Evolutionary conservation across 2,329 filamentous ascomycete genomes (phyloP).

Genomic region (Microsporum audouinii): DNA sequence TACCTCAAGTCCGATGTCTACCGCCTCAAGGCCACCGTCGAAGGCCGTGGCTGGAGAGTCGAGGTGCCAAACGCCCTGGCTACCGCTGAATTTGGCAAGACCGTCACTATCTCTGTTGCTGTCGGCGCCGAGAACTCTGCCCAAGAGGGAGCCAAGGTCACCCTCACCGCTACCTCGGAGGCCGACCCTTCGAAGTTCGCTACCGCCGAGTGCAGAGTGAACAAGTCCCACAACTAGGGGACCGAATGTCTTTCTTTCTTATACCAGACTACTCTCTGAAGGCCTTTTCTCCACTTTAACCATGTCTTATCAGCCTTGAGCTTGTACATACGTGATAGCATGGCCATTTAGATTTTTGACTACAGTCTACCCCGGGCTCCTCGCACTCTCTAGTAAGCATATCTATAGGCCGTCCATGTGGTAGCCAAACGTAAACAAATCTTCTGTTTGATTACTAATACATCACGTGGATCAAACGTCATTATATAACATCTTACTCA

Average conservation of each 20-base stretch:
- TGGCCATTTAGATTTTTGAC: background rate
- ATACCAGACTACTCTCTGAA: too few species aligned
- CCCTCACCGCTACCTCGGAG: constrained; percentile 13
- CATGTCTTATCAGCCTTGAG: background rate
- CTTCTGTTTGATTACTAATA: too few species aligned
- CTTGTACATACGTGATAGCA: background rate
- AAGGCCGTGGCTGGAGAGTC: constrained; percentile 13
- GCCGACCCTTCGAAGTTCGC: constrained; percentile 10
- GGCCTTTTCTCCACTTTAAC: background rate
- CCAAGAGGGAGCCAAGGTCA: constrained; percentile 1
- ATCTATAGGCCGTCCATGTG: too few species aligned
- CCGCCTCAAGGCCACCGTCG: constrained; percentile 12
- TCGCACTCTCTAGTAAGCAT: background rate
- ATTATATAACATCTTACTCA: background rate
- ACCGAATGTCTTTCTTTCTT: background rate
- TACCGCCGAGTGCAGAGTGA: constrained; percentile 9
- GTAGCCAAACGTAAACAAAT: too few species aligned
- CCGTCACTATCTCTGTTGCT: constrained; percentile 12
- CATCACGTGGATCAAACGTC: too few species aligned
- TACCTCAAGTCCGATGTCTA: constrained; percentile 15
- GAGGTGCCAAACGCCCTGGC: constrained; percentile 14
- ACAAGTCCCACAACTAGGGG: constrained; percentile 4
- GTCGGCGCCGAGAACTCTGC: constrained; percentile 12
- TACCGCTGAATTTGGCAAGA: constrained; percentile 10
- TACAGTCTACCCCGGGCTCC: background rate